Evolutionary conservation across 371 early-diverging fungal genomes (phyloP).

Genomic region (Mortierella sp.): DNA sequence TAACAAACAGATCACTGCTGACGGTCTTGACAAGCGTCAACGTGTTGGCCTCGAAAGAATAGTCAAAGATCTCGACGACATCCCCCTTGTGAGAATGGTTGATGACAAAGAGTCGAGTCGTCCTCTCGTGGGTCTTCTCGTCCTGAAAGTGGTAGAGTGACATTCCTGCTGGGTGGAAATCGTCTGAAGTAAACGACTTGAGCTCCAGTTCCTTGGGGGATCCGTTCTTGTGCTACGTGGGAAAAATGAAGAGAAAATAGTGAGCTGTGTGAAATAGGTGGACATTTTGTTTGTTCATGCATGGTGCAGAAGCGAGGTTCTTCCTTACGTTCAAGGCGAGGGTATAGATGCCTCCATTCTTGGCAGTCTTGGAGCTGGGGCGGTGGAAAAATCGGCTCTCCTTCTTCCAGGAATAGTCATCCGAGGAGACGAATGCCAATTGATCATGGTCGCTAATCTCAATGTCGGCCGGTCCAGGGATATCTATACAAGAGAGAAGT

Average conservation of each 20-base stretch:
- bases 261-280: neutral
- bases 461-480: constrained; percentile 49
- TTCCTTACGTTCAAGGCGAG: constrained; percentile 28
- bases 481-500: constrained; percentile 13
- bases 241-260: neutral
- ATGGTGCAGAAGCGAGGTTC: no score
- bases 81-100: constrained; percentile 55
- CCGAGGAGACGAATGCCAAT: constrained; percentile 50
- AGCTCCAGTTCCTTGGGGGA: constrained; percentile 32
- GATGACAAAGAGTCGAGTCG: constrained; percentile 49
- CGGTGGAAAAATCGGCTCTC: constrained; percentile 50
- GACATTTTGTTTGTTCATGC: neutral
- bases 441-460: constrained; percentile 42
- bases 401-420: constrained; percentile 50
- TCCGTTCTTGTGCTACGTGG: constrained; percentile 23
- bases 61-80: constrained; percentile 51
- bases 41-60: constrained; percentile 19
- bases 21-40: constrained; percentile 40
- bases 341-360: constrained; percentile 50
- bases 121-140: constrained; percentile 19
- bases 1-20: constrained; percentile 33
- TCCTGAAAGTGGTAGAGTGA: constrained; percentile 36
- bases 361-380: constrained; percentile 43
- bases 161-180: constrained; percentile 55
- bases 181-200: constrained; percentile 21